Base-by-base conservation (phyloP, 2,329 filamentous ascomycete species). In the Eurotiales sp. region DNA sequence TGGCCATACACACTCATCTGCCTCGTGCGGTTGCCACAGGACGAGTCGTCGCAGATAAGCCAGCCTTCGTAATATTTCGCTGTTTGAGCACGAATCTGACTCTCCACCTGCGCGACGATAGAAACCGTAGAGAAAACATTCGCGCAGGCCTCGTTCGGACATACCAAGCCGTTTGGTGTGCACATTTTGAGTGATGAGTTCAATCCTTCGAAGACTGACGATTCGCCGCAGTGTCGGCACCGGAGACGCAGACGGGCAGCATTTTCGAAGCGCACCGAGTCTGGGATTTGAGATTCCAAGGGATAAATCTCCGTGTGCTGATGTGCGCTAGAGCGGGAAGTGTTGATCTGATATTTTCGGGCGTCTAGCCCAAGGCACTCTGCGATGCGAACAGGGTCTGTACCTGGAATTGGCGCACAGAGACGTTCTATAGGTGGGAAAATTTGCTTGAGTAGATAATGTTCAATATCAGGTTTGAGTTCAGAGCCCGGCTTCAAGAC, bases 401-500 rank as follows among this genome's bases (percentile, higher is more conserved):
- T 99, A 53, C 93, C 93, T 12, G 83, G 83, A 62, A 99, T 96
- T 54, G 95, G 96, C 55, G 92, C 93, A 67, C 93, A 99, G 19
- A 99, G 84, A 79, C 93, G 89, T 74, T 99, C 93, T 22, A 99
- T 93, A 0, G 93, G 93, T 10, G 93, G 93, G 72, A 99, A 90
- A 53, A 99, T 96, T 71, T 99, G 93, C 76, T 99, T 99, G 75
- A 90, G 87, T 34, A 99, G 83, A 69, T 99, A 99, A 82, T 91
- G 97, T 66, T 99, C 93, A n/a, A 96, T 82, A 64, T 99, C 93
- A 2, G 91, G 89, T 52, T 86, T 80, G 6, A 99, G 79, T 1
- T 77, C 85, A 1, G 86, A 84, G 59, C 88, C 87, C 14, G 82
- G 65, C 64, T 93, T 95, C 53, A 88, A 75, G 15, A 95, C 84